phyloP scores from a whole-genome alignment of 192 early-diverging fungal genomes.

The Linnemannia hyalina region DNA sequence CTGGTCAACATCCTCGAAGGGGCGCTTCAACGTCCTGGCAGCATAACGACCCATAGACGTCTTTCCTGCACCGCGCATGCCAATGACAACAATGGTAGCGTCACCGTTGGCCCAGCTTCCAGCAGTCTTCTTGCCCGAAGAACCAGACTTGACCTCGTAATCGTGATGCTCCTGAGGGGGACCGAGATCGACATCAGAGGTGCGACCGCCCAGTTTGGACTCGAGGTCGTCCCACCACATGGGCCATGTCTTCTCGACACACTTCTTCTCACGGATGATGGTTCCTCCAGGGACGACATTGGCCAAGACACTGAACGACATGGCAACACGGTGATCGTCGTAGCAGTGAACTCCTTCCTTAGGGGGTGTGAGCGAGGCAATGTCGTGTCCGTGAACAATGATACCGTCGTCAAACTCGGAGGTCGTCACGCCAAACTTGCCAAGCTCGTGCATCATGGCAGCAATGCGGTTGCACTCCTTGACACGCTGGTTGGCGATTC shows the following conservation, averaged over 20 bases:
- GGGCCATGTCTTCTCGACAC: conserved; percentile 99
- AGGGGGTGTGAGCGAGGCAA: conserved; percentile 63
- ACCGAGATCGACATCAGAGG: conserved; percentile 69
- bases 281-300: conserved; percentile 80
- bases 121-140: conserved; percentile 9
- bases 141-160: conserved; percentile 31
- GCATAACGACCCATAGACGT: conserved; percentile 85
- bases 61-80: conserved; percentile 99
- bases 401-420: conserved; percentile 93
- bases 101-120: conserved; percentile 40
- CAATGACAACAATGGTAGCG: conserved; percentile 89
- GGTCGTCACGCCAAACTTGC: conserved; percentile 87
- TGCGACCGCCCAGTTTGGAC: conserved; percentile 77
- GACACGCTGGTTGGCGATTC: conserved; percentile 97
- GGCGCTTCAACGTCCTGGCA: conserved; percentile 72
- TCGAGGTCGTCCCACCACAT: conserved; percentile 98
- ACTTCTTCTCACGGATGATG: conserved; percentile 92
- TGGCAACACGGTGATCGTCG: conserved; percentile 98
- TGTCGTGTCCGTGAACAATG: conserved; percentile 78
- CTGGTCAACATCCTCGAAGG: conserved; percentile 93
- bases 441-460: conserved; percentile 95
- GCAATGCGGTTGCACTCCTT: conserved; percentile 99
- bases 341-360: conserved; percentile 89
- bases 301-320: conserved; percentile 93
- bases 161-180: conserved; percentile 41